Base-by-base conservation (phyloP, 2,329 filamentous ascomycete genomes). In the Cladophialophora yegresii region DNA sequence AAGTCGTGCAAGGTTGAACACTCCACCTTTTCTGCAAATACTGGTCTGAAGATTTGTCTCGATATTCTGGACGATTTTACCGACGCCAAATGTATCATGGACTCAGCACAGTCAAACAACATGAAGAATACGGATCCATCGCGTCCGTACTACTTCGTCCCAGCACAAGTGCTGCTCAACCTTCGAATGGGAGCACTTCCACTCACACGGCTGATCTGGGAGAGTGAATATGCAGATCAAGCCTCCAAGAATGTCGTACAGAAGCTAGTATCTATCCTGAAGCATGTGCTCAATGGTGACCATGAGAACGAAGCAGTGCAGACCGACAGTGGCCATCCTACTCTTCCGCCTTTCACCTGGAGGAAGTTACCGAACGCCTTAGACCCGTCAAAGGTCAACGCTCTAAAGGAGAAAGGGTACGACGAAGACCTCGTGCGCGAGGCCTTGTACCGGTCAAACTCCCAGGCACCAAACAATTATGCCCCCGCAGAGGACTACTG, bases 91-190 rank as follows among this genome's bases (percentile, higher is more conserved):
- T 86, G 88, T 68, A 86, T 98, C 58, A 83, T 83, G n/a, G 93
- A 98, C 40, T 89, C 93, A 1, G 79, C 83, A 33, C 87, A 88
- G 72, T 86, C 87, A 9, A 78, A 81, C 51, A 77, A 81, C 28
- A 80, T 87, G 75, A 79, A 80, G 64, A 77, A 75, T 50, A 79
- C 79, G n/a, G 84, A 87, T 55, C 78, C 83, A 40, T 81, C 82
- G 56, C 80, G 82, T 30, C 76, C 83, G 9, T 85, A 89, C 70
- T 85, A 83, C 71, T 91, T 90, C 74, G 79, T 82, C 9, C 83
- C 87, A 13, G 82, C 85, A 1, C 93, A 97, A 71, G 89, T 98
- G 61, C 80, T 97, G 13, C 87, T 98, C 5, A 93, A 98, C 75
- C 78, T 98, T 49, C 89, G 95, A 49, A 87, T 90, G 77, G 86